A percentile compares a stretch with the other conserved stretches of the same genome.
Conservation (phyloP, 148 eudicot species). For the Cornus florida region DNA sequence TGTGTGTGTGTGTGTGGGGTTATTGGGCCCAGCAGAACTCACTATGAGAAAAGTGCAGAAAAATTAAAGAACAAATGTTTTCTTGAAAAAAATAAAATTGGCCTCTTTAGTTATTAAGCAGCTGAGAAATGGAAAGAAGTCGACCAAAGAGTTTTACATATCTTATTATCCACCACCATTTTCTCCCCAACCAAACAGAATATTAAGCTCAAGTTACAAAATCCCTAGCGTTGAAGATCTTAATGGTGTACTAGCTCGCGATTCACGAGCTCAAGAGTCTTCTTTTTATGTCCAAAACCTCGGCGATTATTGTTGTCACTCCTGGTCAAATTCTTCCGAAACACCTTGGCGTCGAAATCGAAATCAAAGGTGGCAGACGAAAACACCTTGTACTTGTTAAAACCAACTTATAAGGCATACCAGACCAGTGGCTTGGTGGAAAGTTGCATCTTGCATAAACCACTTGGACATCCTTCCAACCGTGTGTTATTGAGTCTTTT, state of each 20-base stretch:
- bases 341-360: conserved; percentile 81
- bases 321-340: conserved; percentile 85
- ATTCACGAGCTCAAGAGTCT: conserved; percentile 76
- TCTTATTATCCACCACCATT: too few relatives aligned
- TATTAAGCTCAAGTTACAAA: too few relatives aligned
- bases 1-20: too few relatives aligned
- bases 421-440: too few relatives aligned
- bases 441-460: background rate
- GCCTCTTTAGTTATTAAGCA: too few relatives aligned
- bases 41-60: too few relatives aligned
- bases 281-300: conserved; percentile 84
- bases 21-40: too few relatives aligned
- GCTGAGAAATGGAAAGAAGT: too few relatives aligned
- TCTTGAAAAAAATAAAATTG: too few relatives aligned
- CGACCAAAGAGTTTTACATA: too few relatives aligned
- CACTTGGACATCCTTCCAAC: background rate
- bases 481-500: background rate
- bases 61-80: too few relatives aligned
- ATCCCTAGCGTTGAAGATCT: conserved; percentile 5
- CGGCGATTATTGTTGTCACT: conserved; percentile 81
- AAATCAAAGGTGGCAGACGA: conserved; percentile 31
- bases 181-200: too few relatives aligned
- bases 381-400: background rate
- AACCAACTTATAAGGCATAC: background rate
- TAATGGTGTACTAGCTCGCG: conserved; percentile 89